Evolutionary conservation across 2,329 filamentous ascomycete species (phyloP).

Genomic region (Fusarium mangiferae): DNA sequence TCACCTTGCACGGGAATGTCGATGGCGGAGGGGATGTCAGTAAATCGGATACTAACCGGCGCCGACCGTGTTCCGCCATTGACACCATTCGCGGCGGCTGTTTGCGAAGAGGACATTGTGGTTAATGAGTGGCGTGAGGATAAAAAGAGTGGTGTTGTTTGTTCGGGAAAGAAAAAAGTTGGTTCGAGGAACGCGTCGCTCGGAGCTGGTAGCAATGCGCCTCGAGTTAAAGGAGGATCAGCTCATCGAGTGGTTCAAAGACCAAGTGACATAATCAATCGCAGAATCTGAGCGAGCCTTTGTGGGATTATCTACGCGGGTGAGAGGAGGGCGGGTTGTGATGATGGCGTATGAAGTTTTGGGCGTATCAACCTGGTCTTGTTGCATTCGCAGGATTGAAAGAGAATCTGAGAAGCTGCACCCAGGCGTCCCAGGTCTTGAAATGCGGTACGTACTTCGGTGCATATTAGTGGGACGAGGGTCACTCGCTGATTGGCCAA

Average conservation of each 20-base stretch:
- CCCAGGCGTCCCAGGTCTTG: not conserved
- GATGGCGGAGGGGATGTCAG: conserved; percentile 72
- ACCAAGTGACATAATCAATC: conserved; percentile 43
- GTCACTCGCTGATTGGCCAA: conserved; percentile 2
- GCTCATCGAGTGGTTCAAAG: conserved; percentile 43
- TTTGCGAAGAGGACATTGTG: conserved; percentile 56
- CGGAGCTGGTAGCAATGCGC: conserved; percentile 46
- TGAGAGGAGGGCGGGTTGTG: conserved; percentile 2
- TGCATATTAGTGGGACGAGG: not conserved
- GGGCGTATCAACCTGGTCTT: conserved; percentile 39
- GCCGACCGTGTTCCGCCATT: conserved; percentile 51
- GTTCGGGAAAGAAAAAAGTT: conserved; percentile 24
- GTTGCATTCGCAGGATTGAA: conserved; percentile 31
- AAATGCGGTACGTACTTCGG: conserved; percentile 20
- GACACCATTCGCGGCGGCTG: conserved; percentile 57
- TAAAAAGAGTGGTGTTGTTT: conserved; percentile 14
- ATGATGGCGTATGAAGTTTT: conserved; percentile 25
- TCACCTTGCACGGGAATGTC: conserved; percentile 74
- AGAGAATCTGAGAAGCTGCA: conserved; percentile 32
- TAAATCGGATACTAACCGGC: conserved; percentile 67
- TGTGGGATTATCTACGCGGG: not conserved
- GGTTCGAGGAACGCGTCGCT: conserved; percentile 46
- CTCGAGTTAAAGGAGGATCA: conserved; percentile 43
- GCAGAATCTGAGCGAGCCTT: not conserved
- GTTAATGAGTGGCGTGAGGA: not conserved